Percentiles rank a stretch among this genome's conserved stretches.
These are phyloP conservation scores for Metschnikowia orientalis DNA, from an alignment of 805 yeast genomes.

Conservation along the genomic window DNA sequence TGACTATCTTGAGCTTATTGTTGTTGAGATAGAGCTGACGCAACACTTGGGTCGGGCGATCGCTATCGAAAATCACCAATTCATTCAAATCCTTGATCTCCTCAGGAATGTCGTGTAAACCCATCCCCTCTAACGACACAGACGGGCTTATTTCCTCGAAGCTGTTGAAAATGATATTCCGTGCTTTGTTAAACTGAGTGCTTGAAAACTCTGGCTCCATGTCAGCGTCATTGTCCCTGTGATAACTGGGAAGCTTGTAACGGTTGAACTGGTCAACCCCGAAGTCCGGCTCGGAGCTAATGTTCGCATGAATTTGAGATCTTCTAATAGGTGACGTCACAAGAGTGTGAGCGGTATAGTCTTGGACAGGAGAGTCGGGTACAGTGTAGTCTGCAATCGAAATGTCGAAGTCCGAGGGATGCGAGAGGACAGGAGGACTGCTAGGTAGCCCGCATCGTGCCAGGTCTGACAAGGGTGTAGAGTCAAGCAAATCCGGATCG, in stretches of 20 bases:
- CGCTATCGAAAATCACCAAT: constrained; percentile 40
- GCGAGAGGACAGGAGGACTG: constrained; percentile 37
- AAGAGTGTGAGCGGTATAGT: constrained; percentile 8
- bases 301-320: constrained; percentile 1
- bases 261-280: constrained; percentile 50
- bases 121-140: constrained; percentile 46
- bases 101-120: constrained; percentile 48
- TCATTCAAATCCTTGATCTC: constrained; percentile 55
- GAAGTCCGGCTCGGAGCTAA: constrained; percentile 41
- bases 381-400: constrained; percentile 21
- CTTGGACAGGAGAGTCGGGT: constrained; percentile 27
- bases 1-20: constrained; percentile 44
- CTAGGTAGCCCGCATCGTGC: constrained; percentile 23
- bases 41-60: constrained; percentile 19
- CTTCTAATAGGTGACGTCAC: constrained; percentile 2
- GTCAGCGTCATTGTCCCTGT: constrained; percentile 32
- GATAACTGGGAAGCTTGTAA: constrained; percentile 26
- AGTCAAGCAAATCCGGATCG: constrained; percentile 5
- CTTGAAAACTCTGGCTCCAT: constrained; percentile 19
- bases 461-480: not conserved
- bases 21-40: constrained; percentile 50
- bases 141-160: constrained; percentile 45
- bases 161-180: constrained; percentile 38
- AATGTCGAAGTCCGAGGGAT: constrained; percentile 29
- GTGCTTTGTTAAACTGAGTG: constrained; percentile 26